phyloP scores from a whole-genome alignment of 805 yeast species.

The Suhomyces canberraensis region DNA sequence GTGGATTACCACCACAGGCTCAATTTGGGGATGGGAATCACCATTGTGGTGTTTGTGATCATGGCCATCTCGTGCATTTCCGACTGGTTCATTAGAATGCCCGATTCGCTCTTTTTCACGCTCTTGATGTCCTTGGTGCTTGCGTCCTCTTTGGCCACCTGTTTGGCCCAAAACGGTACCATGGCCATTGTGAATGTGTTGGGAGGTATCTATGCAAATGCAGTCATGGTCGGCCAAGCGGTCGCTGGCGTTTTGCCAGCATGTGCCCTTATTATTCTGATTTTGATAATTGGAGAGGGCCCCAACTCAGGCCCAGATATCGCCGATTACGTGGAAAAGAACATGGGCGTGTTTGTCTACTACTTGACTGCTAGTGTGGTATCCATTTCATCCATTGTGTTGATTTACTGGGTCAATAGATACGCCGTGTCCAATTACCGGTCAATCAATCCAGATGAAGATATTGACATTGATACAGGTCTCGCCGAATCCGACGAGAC shows the following conservation, averaged over 20 bases:
- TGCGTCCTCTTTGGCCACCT: conserved; percentile 69
- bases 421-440: conserved; percentile 18
- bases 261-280: conserved; percentile 57
- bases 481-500: not conserved
- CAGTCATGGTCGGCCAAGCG: conserved; percentile 92
- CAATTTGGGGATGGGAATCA: conserved; percentile 55
- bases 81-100: conserved; percentile 30
- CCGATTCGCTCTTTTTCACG: conserved; percentile 43
- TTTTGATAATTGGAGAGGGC: conserved; percentile 38
- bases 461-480: conserved; percentile 1
- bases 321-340: conserved; percentile 27
- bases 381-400: conserved; percentile 38
- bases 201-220: conserved; percentile 80
- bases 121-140: conserved; percentile 62
- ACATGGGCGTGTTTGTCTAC: conserved; percentile 42
- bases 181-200: conserved; percentile 80
- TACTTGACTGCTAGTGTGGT: conserved; percentile 52
- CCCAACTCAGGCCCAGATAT: conserved; percentile 4
- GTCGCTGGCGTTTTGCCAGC: conserved; percentile 92
- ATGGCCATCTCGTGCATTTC: conserved; percentile 53
- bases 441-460: conserved; percentile 2
- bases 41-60: conserved; percentile 53
- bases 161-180: conserved; percentile 84
- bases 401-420: conserved; percentile 34
- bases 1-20: conserved; percentile 58